phyloP scores from a whole-genome alignment of 2,329 filamentous ascomycete genomes.

The Helotiales sp. region DNA sequence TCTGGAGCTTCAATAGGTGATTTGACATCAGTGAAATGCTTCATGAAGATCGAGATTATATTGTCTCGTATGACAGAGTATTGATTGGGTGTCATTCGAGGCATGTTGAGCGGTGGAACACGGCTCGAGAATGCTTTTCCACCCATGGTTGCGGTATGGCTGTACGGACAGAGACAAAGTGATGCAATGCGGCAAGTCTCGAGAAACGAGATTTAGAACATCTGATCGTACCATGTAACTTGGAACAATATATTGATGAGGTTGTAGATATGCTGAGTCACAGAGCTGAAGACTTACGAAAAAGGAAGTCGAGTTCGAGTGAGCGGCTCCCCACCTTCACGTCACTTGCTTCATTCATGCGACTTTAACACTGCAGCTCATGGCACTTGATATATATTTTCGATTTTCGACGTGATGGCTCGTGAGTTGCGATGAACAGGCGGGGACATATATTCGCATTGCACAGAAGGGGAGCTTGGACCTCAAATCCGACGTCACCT shows the following conservation, averaged over 20 bases:
- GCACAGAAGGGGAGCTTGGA: neutral
- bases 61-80: slow-evolving; percentile 54
- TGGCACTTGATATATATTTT: neutral
- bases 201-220: neutral
- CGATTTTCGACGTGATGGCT: too few species aligned
- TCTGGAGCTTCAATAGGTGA: slow-evolving; percentile 67
- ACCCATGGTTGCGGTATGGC: slow-evolving; percentile 55
- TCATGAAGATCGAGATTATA: slow-evolving; percentile 47
- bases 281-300: too few species aligned
- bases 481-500: neutral
- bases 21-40: slow-evolving; percentile 55
- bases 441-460: too few species aligned
- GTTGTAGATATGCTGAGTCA: too few species aligned
- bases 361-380: neutral
- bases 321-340: too few species aligned
- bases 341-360: neutral
- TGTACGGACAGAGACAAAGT: too few species aligned
- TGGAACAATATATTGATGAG: neutral
- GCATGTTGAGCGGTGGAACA: slow-evolving; percentile 53
- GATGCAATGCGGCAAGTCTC: neutral
- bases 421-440: too few species aligned
- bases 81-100: slow-evolving; percentile 61
- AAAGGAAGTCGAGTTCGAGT: too few species aligned
- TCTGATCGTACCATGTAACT: neutral
- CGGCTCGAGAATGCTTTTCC: slow-evolving; percentile 58